Evolutionary conservation across 768 basidiomycete species (phyloP).

Genomic region (Termitomyces sp.): DNA sequence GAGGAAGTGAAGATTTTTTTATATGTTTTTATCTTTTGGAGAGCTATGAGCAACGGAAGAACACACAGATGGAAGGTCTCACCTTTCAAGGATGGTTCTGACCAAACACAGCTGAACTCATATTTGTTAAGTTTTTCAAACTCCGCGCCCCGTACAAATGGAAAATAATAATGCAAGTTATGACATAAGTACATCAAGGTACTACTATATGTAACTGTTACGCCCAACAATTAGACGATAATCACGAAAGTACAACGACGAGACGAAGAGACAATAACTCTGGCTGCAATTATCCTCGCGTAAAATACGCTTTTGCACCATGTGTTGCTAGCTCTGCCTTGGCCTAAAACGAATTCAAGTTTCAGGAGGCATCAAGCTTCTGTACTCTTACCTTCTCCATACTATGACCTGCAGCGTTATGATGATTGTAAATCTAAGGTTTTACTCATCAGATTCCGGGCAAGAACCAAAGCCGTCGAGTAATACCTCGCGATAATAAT

Average conservation of each 20-base stretch:
- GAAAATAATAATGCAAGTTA: background rate
- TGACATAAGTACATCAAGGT: background rate
- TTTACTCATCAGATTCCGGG: slow-evolving; percentile 7
- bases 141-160: slow-evolving; percentile 23
- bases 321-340: slow-evolving; percentile 79
- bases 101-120: slow-evolving; percentile 22
- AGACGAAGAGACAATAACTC: background rate
- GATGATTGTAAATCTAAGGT: slow-evolving; percentile 67
- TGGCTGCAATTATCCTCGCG: slow-evolving; percentile 54
- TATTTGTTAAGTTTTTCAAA: slow-evolving; percentile 37
- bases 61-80: slow-evolving; percentile 22
- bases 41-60: slow-evolving; percentile 12
- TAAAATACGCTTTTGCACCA: slow-evolving; percentile 87
- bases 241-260: background rate
- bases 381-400: slow-evolving; percentile 66
- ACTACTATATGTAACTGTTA: slow-evolving; percentile 4
- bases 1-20: slow-evolving; percentile 59
- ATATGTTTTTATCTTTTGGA: slow-evolving; percentile 65
- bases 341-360: slow-evolving; percentile 43
- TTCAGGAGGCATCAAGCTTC: background rate
- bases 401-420: slow-evolving; percentile 80
- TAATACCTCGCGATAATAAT: slow-evolving; percentile 75
- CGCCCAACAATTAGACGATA: slow-evolving; percentile 1
- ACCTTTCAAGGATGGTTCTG: slow-evolving; percentile 71
- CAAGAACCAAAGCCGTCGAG: slow-evolving; percentile 6